Evolutionary conservation across 1,284 basidiomycete genomes (phyloP).

Genomic region (Neonothopanus nambi): DNA sequence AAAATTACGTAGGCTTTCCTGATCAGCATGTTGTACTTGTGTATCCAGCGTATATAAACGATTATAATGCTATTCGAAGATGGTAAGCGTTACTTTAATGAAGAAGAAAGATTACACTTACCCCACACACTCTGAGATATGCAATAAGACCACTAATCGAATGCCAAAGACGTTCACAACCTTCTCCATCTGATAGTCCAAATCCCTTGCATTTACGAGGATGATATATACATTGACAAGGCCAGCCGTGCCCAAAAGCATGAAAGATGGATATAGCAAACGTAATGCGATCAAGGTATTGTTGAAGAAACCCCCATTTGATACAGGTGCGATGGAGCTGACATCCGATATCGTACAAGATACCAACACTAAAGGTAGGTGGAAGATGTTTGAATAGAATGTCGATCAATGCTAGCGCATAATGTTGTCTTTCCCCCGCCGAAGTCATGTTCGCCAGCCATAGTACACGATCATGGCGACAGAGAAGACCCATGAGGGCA

Average conservation of each 20-base stretch:
- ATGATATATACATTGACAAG: slow-evolving; percentile 33
- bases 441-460: slow-evolving; percentile 32
- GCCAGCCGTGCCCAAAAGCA: slow-evolving; percentile 35
- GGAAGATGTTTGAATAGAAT: slow-evolving; percentile 28
- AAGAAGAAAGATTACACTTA: slow-evolving; percentile 14
- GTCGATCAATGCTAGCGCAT: slow-evolving; percentile 25
- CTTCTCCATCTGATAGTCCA: slow-evolving; percentile 35
- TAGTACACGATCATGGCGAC: slow-evolving; percentile 31
- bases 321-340: slow-evolving; percentile 22
- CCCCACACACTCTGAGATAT: slow-evolving; percentile 28
- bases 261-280: slow-evolving; percentile 33
- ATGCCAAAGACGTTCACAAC: slow-evolving; percentile 36
- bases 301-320: slow-evolving; percentile 26
- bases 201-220: slow-evolving; percentile 30
- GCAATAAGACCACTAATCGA: slow-evolving; percentile 28
- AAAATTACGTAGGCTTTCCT: slow-evolving; percentile 9
- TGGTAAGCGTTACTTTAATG: background rate
- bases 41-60: slow-evolving; percentile 25
- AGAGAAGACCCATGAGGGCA: slow-evolving; percentile 27
- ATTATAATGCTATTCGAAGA: slow-evolving; percentile 15
- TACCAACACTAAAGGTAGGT: slow-evolving; percentile 19
- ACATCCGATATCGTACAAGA: slow-evolving; percentile 33
- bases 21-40: slow-evolving; percentile 23
- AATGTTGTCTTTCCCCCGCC: slow-evolving; percentile 32
- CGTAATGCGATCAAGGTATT: slow-evolving; percentile 20